Evolutionary conservation across 2,329 filamentous ascomycete genomes (phyloP).

Genomic region (Cladosporium austrohemisphaericum): DNA sequence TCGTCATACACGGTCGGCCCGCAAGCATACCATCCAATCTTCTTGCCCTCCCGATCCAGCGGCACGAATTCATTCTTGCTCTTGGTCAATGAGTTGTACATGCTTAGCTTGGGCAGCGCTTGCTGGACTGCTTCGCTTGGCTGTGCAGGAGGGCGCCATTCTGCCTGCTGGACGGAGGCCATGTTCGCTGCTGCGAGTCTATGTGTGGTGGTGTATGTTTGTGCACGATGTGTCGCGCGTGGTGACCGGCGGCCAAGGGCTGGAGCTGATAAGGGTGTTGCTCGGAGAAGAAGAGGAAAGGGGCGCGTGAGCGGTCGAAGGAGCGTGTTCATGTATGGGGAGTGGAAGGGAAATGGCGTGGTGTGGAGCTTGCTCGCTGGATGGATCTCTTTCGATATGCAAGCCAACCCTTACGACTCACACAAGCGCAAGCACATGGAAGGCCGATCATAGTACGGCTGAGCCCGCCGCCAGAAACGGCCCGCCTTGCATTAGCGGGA

Average conservation of each 20-base stretch:
- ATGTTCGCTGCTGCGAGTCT: background rate
- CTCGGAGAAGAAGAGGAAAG: conserved; percentile 3
- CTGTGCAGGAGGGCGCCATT: conserved; percentile 36
- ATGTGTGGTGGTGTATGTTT: conserved; percentile 9
- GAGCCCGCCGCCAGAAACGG: background rate
- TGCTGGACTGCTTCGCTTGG: conserved; percentile 20
- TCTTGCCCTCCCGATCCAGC: conserved; percentile 61
- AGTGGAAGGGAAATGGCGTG: background rate
- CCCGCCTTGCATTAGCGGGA: background rate
- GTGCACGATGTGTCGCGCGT: background rate
- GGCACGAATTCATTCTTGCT: conserved; percentile 71
- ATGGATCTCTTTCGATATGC: conserved; percentile 1
- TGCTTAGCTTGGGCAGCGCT: conserved; percentile 56
- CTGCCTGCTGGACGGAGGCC: conserved; percentile 18
- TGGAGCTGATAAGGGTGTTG: background rate
- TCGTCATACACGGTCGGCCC: conserved; percentile 79
- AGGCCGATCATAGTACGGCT: no score
- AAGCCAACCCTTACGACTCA: background rate
- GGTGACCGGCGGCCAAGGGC: background rate
- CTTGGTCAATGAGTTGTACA: conserved; percentile 78
- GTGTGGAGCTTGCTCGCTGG: conserved; percentile 2
- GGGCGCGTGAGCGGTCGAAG: conserved; percentile 9
- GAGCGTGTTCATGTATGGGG: conserved; percentile 14
- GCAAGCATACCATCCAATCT: conserved; percentile 84
- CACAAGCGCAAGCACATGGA: background rate